Base-by-base conservation (phyloP, 495 filamentous ascomycete genomes). In the Penicillium coffeae region DNA sequence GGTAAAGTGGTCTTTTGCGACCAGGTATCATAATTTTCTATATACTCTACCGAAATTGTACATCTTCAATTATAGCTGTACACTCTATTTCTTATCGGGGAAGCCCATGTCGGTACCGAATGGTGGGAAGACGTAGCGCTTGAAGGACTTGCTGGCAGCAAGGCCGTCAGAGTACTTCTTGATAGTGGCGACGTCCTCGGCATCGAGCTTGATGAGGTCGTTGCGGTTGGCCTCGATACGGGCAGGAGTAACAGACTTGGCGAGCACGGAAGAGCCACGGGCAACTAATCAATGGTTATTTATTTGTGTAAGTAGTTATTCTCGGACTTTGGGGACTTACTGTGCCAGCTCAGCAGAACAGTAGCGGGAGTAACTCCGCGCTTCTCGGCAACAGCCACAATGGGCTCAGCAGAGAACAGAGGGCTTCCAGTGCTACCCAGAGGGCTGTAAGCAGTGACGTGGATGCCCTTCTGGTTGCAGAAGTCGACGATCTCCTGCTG, bases 401-500 rank as follows among this genome's bases (percentile, higher is more conserved):
- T 80, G 1, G 80, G 75, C 66, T 83, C 82, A 2, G 84, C 82
- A 22, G 76, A 78, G 62, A 89, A 73, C 38, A 90, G 60, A 38
- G 87, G 88, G 39, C 83, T 81, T 2, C 88, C 88, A 9, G 87
- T 90, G 68, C 85, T 89, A 9, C 88, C 88, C 0, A 90, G 67
- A 13, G 87, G 86, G 52, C 79, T 84, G 64, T 89, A 90, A 7
- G 87, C 87, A 22, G 86, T 86, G 56, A 90, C 66, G 56, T 86
- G 82, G 45, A 90, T 89, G 27, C 85, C 85, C 70, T 86, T 86
- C 46, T 74, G 69, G 38, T 75, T 79, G 72, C 85, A 89, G 50
- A 84, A 78, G 60, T 90, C 86, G 30, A 89, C 83, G 56, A 90
- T 85, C 57, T 93, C 88, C 66, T 90, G 84, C 72, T 93, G 88